Evolutionary conservation across 257 asterid genomes (phyloP).

Genomic region (Solanum paucissectum): DNA sequence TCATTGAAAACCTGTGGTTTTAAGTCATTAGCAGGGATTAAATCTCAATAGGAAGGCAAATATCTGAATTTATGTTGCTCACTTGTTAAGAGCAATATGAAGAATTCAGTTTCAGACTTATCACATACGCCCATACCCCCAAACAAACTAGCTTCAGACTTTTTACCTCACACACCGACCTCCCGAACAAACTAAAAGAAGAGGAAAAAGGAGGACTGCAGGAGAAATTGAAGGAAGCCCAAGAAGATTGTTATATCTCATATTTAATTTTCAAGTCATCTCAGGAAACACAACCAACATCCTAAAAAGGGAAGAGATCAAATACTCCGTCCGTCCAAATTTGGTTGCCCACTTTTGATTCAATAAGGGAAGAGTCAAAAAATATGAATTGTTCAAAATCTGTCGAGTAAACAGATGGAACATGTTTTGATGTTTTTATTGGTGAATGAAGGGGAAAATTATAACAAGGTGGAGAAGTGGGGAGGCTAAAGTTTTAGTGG

Average conservation of each 20-base stretch:
- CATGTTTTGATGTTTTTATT: background rate
- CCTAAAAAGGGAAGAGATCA: background rate
- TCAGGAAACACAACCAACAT: background rate
- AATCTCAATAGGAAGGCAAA: background rate
- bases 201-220: background rate
- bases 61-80: background rate
- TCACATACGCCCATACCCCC: background rate
- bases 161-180: background rate
- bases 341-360: background rate
- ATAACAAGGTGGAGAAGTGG: background rate
- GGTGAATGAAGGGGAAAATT: background rate
- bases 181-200: background rate
- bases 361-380: background rate
- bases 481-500: background rate
- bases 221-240: background rate
- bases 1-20: conserved; percentile 64
- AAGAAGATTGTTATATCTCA: background rate
- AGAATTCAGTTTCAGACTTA: background rate
- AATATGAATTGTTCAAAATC: background rate
- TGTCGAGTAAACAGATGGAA: background rate
- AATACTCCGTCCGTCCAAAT: background rate
- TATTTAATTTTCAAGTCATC: background rate
- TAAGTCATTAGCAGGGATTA: background rate
- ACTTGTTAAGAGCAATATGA: background rate
- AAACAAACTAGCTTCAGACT: background rate